Percentiles rank a stretch among this genome's conserved stretches.
These are phyloP conservation scores for Floccularia luteovirens DNA, from an alignment of 768 basidiomycete species.

Conservation along the genomic window DNA sequence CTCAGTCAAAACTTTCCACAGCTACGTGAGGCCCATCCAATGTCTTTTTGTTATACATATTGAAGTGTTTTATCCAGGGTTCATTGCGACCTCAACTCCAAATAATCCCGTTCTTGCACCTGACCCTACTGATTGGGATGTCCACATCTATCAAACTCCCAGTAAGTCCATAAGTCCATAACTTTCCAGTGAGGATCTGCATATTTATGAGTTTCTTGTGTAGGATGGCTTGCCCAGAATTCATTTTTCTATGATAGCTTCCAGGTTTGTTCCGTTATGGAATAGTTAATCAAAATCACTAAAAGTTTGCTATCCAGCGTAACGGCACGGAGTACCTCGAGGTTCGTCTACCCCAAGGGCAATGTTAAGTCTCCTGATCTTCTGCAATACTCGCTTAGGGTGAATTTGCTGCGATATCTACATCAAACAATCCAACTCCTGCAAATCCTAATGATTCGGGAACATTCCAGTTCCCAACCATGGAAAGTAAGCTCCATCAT, in stretches of 20 bases:
- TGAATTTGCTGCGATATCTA: constrained; percentile 49
- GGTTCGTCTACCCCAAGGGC: constrained; percentile 1
- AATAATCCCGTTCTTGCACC: constrained; percentile 34
- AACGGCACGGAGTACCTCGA: constrained; percentile 48
- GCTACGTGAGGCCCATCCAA: constrained; percentile 24
- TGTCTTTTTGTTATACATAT: background rate
- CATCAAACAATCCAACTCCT: too few species aligned
- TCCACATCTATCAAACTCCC: constrained; percentile 50
- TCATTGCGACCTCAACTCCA: constrained; percentile 39
- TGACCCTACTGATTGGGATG: constrained; percentile 38
- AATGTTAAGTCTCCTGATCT: too few species aligned
- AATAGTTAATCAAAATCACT: background rate
- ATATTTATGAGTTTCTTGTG: background rate
- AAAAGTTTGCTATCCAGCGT: constrained; percentile 24
- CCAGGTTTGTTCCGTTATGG: constrained; percentile 11
- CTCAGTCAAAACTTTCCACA: constrained; percentile 37
- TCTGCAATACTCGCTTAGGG: too few species aligned
- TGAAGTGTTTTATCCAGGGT: constrained; percentile 24
- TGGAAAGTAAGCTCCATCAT: constrained; percentile 29
- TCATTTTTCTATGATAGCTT: constrained; percentile 26
- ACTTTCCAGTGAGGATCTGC: constrained; percentile 4
- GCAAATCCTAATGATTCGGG: too few species aligned
- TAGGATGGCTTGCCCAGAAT: constrained; percentile 27
- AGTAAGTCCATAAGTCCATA: too few species aligned
- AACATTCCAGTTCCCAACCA: constrained; percentile 41